Base-by-base conservation (phyloP, 1,284 basidiomycete genomes). In the Malassezia sp. region DNA sequence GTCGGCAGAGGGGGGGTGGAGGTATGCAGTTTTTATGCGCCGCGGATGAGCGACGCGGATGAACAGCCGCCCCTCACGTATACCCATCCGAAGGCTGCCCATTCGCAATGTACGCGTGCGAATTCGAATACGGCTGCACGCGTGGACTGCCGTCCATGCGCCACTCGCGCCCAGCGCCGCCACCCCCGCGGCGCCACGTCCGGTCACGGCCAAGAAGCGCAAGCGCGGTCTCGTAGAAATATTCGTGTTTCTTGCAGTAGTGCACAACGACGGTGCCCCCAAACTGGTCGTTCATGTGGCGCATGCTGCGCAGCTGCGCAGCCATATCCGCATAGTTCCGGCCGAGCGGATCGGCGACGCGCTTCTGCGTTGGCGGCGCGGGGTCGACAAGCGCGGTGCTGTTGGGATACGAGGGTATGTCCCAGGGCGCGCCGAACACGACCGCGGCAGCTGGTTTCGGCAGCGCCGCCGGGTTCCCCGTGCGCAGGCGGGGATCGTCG, bases 191-290 rank as follows among this genome's bases (percentile, higher is more conserved):
- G 45, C 50, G 27, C 73, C 73, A 73, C 50, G 69, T 66, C 47
- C 84, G 82, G 11, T 81, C 78, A 6, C 80, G 78, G 30, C 86
- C 85, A 23, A 95, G 74, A 17, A 96, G 73, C 17, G 87, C 88
- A 14, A 89, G 72, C 12, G 86, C 84, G 1, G 91, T 86, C 74
- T 97, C 91, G 56, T 87, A 72, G 72, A 87, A 96, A 91, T 90
- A 97, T 73, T 85, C 83, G 60, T 86, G 81, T 71, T 87, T 84
- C 78, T 96, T 97, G 74, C 96, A 83, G 69, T 85, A 96, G 73
- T 97, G 91, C 34, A 97, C 88, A 20, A 89, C 83, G 33, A 91
- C 79, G 0, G 91, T 97, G 4, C 91, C 91, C 2, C 91, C 91
- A 38, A 73, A 53, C 4, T 60, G 59, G 8, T 38, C 52, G 31